Percentiles rank a stretch among this genome's conserved stretches.
These are phyloP conservation scores for Candida ascalaphidarum DNA, from an alignment of 805 yeast species.

Conservation along the genomic window DNA sequence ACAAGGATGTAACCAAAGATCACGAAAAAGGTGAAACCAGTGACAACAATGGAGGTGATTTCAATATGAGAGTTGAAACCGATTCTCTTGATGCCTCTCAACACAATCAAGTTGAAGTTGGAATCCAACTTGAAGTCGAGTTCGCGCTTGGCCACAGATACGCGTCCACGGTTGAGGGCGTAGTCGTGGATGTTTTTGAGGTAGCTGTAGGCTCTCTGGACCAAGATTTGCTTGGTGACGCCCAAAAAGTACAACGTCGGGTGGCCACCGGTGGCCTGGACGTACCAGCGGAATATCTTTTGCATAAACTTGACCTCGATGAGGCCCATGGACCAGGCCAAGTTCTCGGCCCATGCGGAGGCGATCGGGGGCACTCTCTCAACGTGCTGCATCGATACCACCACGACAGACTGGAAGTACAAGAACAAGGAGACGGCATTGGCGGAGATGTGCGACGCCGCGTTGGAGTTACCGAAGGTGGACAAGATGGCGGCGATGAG, in stretches of 20 bases:
- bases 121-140: constrained; percentile 37
- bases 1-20: constrained; percentile 68
- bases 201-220: constrained; percentile 52
- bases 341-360: constrained; percentile 82
- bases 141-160: constrained; percentile 14
- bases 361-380: constrained; percentile 89
- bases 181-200: constrained; percentile 14
- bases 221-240: constrained; percentile 57
- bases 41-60: constrained; percentile 71
- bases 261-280: constrained; percentile 82
- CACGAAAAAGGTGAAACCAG: constrained; percentile 82
- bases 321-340: constrained; percentile 94
- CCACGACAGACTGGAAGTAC: constrained; percentile 83
- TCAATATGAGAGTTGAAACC: constrained; percentile 75
- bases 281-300: constrained; percentile 73
- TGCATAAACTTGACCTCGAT: constrained; percentile 79
- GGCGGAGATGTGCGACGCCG: constrained; percentile 85
- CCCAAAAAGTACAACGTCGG: constrained; percentile 64
- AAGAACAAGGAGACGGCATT: constrained; percentile 76
- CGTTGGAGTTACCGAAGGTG: constrained; percentile 77
- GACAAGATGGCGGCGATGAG: constrained; percentile 75
- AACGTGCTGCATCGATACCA: constrained; percentile 78
- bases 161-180: constrained; percentile 6
- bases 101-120: constrained; percentile 49
- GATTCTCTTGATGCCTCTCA: constrained; percentile 81